Conservation (phyloP, 2,329 filamentous ascomycete genomes). For the Fusarium subtropicale region DNA sequence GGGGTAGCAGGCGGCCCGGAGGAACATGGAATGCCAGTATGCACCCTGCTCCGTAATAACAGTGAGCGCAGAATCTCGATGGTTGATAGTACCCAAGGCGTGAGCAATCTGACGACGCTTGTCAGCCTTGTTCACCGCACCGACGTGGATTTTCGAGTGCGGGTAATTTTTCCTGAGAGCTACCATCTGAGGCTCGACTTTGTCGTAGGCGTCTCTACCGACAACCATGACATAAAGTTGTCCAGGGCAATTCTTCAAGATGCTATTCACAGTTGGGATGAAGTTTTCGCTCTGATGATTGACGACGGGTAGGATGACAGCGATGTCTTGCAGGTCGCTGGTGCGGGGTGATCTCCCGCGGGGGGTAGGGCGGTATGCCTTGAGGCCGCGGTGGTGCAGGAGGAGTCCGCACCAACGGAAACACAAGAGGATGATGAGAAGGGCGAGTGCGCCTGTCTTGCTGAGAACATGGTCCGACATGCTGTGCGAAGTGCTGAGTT, state of each 20-base stretch:
- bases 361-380: background rate
- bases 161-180: background rate
- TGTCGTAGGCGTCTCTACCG: background rate
- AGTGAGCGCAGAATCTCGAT: background rate
- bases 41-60: slow-evolving; percentile 30
- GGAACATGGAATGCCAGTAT: slow-evolving; percentile 25
- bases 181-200: slow-evolving; percentile 1
- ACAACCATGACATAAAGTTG: slow-evolving; percentile 16
- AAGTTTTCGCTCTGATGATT: background rate
- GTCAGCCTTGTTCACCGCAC: slow-evolving; percentile 26
- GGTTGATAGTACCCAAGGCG: slow-evolving; percentile 6
- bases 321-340: background rate
- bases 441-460: background rate
- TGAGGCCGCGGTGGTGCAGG: background rate
- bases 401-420: background rate
- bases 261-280: slow-evolving; percentile 1
- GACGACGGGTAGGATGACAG: slow-evolving; percentile 27
- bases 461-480: background rate
- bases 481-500: background rate
- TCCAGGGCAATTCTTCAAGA: slow-evolving; percentile 16
- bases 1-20: slow-evolving; percentile 12
- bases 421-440: background rate
- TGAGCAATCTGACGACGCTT: slow-evolving; percentile 36
- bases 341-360: background rate
- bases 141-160: slow-evolving; percentile 26